phyloP scores from a whole-genome alignment of 1,284 basidiomycete species.

The Ceratobasidium sp. region DNA sequence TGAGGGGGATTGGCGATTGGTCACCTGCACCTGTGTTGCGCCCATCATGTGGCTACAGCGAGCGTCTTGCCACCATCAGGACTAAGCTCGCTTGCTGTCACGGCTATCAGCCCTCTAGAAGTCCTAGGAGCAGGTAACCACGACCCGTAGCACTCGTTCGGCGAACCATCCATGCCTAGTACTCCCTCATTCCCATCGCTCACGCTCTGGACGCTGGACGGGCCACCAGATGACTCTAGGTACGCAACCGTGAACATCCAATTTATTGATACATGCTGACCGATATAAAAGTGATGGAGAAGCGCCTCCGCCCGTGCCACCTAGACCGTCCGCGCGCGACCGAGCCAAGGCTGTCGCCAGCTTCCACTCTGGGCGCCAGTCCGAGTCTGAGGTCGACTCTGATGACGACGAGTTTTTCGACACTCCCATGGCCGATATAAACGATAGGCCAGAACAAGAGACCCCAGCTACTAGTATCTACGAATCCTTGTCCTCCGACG shows the following conservation, averaged over 20 bases:
- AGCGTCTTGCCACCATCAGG: neutral
- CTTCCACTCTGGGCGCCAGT: neutral
- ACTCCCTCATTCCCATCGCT: neutral
- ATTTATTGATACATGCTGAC: neutral
- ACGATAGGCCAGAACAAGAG: neutral
- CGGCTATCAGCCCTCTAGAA: neutral
- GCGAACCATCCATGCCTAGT: neutral
- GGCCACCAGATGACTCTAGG: conserved; percentile 18
- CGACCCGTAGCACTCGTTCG: neutral
- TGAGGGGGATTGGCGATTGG: neutral
- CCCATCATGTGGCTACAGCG: neutral
- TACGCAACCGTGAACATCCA: neutral
- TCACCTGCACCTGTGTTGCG: neutral
- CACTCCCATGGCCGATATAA: neutral
- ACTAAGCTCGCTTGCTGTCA: neutral
- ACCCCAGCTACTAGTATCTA: neutral
- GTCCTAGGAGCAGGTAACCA: neutral
- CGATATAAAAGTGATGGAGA: neutral
- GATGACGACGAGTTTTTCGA: conserved; percentile 7
- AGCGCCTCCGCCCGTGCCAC: neutral
- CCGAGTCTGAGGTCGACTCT: neutral
- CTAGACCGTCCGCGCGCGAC: neutral
- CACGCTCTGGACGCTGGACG: conserved; percentile 25
- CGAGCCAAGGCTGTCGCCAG: no score
- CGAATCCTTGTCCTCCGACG: neutral